Base-by-base conservation (phyloP, 2,329 filamentous ascomycete genomes). In the Endoconidiophora laricicola region DNA sequence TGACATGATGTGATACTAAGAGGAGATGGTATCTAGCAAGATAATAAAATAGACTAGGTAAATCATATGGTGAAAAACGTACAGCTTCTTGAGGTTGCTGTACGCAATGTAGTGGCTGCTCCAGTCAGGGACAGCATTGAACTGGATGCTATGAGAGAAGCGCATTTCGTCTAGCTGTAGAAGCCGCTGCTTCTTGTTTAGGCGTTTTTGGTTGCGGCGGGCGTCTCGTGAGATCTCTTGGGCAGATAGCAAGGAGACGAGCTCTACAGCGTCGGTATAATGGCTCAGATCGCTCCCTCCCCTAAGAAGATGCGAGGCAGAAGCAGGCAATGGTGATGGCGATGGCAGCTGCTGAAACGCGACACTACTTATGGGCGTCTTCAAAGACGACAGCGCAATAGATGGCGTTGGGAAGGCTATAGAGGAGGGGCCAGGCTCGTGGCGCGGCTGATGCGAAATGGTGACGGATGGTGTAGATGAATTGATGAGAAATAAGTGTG, bases 121-220 rank as follows among this genome's bases (percentile, higher is more conserved):
- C 91, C 91, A 98, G 67, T 98, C 91, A n/a, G 91, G 91, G 59
- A 98, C 91, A 56, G 91, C 88, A 70, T 98, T 98, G 70, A 98
- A 98, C 72, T 98, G 91, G 59, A 98, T 82, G 67, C 90, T 96
- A 65, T 98, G 91, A 16, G 90, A 96, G 73, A 98, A 98, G 81
- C 96, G 96, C 91, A 98, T 98, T 62, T 86, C 85, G 78, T 83
- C 80, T 57, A 72, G 76, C 58, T 80, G 71, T 58, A 84, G 76
- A 59, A 88, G 79, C 72, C 76, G 76, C 61, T 70, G 69, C 63
- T 78, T 74, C 70, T 87, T 87, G 63, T 73, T 69, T 57, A 66
- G 65, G 60, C 72, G 68, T 64, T 75, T 79, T 18, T 61, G 57
- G 55, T 56, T 60, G 56, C 58, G 60, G 48, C 62, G 63, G 37